These are phyloP conservation scores for Cytospora piceae DNA, from an alignment of 2,329 filamentous ascomycete species.

Conservation along the genomic window DNA sequence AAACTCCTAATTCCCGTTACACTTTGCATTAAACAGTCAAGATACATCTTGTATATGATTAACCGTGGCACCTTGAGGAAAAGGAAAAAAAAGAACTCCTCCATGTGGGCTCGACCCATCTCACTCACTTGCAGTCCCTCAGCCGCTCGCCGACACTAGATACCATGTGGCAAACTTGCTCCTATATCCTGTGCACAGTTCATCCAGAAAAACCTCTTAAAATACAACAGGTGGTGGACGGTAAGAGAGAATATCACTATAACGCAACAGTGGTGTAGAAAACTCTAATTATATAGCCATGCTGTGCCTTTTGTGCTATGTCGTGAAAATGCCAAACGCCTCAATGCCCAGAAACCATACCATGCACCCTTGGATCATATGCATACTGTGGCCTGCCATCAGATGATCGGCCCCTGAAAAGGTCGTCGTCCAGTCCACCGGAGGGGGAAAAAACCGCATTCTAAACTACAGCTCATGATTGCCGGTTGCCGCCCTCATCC, in stretches of 20 bases:
- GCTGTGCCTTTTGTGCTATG: slow-evolving; percentile 16
- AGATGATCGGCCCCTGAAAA: neutral
- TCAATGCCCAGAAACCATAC: neutral
- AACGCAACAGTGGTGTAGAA: neutral
- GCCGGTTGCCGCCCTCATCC: slow-evolving; percentile 59
- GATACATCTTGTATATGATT: no score
- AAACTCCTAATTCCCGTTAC: no score
- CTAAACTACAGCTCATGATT: neutral
- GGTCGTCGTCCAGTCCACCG: neutral
- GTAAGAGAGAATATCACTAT: neutral
- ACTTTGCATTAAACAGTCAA: no score
- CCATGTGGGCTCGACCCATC: no score
- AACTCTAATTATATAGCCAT: slow-evolving; percentile 4
- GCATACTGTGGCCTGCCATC: slow-evolving; percentile 1
- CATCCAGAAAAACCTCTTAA: neutral
- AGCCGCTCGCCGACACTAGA: no score
- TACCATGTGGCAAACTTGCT: no score
- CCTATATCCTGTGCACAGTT: no score
- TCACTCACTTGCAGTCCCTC: no score
- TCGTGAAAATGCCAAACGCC: slow-evolving; percentile 12
- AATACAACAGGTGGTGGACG: neutral
- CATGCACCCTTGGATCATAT: neutral
- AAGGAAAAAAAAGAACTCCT: no score
- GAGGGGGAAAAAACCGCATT: neutral
- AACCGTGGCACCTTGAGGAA: no score